Conservation (phyloP, 2,329 filamentous ascomycete species). For the Colletotrichum godetiae region DNA sequence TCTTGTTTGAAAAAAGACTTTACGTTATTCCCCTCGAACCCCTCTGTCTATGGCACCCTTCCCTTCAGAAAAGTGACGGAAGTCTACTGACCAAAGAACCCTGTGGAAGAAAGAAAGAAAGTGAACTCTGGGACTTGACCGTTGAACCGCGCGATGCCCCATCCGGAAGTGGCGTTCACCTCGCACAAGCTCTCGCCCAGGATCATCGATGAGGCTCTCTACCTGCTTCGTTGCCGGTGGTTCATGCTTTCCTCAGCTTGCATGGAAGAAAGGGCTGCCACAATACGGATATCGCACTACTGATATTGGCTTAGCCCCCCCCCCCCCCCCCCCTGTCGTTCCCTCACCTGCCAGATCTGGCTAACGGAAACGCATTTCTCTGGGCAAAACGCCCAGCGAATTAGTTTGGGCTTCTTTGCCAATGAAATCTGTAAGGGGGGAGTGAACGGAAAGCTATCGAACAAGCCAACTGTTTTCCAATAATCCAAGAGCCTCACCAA, state of each 20-base stretch:
- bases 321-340: not conserved
- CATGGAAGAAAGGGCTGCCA: not conserved
- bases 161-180: not conserved
- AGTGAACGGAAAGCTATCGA: not conserved
- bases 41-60: no score
- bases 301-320: conserved; percentile 13
- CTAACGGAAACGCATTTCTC: conserved; percentile 16
- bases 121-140: not conserved
- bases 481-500: not conserved
- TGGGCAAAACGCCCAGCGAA: conserved; percentile 26
- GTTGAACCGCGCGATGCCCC: not conserved
- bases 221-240: conserved; percentile 4
- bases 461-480: not conserved
- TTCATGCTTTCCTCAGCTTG: no score
- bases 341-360: conserved; percentile 24
- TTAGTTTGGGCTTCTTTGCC: not conserved
- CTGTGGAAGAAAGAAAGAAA: not conserved
- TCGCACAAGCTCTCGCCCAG: not conserved
- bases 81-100: not conserved
- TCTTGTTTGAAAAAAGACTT: not conserved
- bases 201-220: conserved; percentile 26
- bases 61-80: not conserved
- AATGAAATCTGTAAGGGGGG: not conserved
- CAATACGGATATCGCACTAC: not conserved
- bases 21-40: not conserved